Base-by-base conservation (phyloP, 2,329 filamentous ascomycete genomes). In the Cercospora berteroae region DNA sequence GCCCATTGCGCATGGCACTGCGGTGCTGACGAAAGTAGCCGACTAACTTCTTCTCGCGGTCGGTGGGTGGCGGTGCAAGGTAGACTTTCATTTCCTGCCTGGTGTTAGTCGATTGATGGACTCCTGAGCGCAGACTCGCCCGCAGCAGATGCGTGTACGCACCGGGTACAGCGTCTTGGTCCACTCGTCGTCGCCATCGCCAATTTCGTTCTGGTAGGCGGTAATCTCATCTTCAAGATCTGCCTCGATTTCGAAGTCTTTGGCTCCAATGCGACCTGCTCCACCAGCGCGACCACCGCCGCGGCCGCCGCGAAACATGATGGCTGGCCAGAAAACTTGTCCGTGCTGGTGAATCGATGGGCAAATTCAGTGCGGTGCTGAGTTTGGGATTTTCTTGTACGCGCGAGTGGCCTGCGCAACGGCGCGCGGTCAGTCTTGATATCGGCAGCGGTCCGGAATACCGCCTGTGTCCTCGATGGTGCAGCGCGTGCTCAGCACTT, bases 191-290 rank as follows among this genome's bases (percentile, higher is more conserved):
- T 67, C 70, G 36, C 67, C 65, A 23, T 69, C 70, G 31, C 50
- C 31, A 25, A 64, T 31, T 16, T 66, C 52, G 56, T 64, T 65
- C 13, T 58, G 58, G 36, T 70, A 71, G 0, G 63, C 66, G 27
- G 63, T 62, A 18, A 73, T 66, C 55, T 71, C 63, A 25, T 71
- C 69, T 60, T 72, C 69, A 16, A 73, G 70, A 9, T 67, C 69
- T 5, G 70, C 50, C 36, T 72, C 71, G 50, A 73, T 57, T 16
- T 71, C 67, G 63, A 72, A 71, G 52, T 65, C 66, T 50, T 69
- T 66, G 48, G 63, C 66, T 10, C 66, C 66, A 27, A 64, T 62
- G 3, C 39, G 23, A 23, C 65, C 60, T 29, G 56, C 57, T 25
- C 70, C 63, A 18, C 70, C 68, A 52, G 59, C 64, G 33, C 67